A percentile compares a stretch with the other conserved stretches of the same genome.
Evolutionary conservation across 352 stramenopile species (phyloP).

Genomic region (Thalassiosira livingstoniorum): DNA sequence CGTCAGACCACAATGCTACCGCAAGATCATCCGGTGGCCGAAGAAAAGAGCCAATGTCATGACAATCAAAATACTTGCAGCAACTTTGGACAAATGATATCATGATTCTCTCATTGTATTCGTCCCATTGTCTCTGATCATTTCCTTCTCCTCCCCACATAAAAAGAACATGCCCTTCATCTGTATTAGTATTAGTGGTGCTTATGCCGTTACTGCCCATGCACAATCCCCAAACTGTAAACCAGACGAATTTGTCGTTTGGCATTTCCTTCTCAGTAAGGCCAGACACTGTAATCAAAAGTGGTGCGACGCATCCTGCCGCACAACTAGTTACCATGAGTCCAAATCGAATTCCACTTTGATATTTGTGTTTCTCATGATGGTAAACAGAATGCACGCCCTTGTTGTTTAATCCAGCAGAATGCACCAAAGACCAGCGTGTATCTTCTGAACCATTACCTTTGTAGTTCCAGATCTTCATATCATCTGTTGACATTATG

Average conservation of each 20-base stretch:
- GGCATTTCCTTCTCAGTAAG: constrained; percentile 2
- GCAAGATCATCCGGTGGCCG: constrained; percentile 1
- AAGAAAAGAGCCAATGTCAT: neutral
- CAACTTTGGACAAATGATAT: neutral
- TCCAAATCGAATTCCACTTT: neutral
- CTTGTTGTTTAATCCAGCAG: neutral
- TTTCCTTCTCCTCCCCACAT: neutral
- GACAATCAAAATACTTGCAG: neutral
- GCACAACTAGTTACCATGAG: neutral
- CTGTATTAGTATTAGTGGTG: neutral
- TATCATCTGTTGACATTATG: neutral
- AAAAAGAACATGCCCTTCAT: neutral
- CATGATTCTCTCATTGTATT: constrained; percentile 6
- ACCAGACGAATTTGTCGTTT: neutral
- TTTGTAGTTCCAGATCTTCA: neutral
- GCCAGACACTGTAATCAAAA: constrained; percentile 6
- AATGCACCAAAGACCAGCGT: neutral
- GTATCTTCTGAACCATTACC: neutral
- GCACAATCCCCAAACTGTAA: neutral
- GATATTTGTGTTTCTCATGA: neutral
- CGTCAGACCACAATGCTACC: constrained; percentile 18
- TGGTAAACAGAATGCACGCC: neutral
- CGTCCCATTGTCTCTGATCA: neutral
- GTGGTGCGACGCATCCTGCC: neutral
- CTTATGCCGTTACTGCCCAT: neutral